Evolutionary conservation across 2,329 filamentous ascomycete genomes (phyloP).

Genomic region (Colletotrichum chlorophyti): DNA sequence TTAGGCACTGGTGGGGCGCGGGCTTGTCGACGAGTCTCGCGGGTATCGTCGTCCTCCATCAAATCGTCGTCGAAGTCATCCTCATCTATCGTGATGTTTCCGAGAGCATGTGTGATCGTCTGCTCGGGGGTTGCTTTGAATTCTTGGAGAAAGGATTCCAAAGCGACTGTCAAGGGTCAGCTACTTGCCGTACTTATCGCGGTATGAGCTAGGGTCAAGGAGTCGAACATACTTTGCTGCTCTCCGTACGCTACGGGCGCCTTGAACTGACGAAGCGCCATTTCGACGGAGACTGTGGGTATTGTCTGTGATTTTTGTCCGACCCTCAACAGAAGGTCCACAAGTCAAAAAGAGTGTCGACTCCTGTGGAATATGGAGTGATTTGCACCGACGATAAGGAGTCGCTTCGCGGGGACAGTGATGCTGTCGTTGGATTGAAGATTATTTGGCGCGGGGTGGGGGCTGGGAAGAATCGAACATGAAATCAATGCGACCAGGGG

Average conservation of each 20-base stretch:
- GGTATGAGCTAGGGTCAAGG: slow-evolving; percentile 20
- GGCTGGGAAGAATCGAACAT: slow-evolving; percentile 34
- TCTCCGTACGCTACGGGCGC: slow-evolving; percentile 85
- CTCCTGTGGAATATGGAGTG: too few species aligned
- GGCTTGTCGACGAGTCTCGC: slow-evolving; percentile 49
- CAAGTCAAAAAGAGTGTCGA: background rate
- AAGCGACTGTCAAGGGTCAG: slow-evolving; percentile 64
- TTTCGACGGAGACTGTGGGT: slow-evolving; percentile 46
- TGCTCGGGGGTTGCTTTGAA: slow-evolving; percentile 83
- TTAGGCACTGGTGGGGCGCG: slow-evolving; percentile 73
- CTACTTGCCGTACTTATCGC: slow-evolving; percentile 7
- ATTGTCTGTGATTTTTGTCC: background rate
- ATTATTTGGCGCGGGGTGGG: slow-evolving; percentile 27
- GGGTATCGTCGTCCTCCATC: slow-evolving; percentile 80
- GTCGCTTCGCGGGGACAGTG: background rate
- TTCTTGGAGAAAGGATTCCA: slow-evolving; percentile 84
- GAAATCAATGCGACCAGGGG: slow-evolving; percentile 31
- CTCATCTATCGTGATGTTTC: slow-evolving; percentile 85
- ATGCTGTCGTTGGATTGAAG: slow-evolving; percentile 16
- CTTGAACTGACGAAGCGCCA: slow-evolving; percentile 86
- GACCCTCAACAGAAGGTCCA: too few species aligned
- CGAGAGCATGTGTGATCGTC: slow-evolving; percentile 80
- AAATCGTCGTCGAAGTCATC: slow-evolving; percentile 90
- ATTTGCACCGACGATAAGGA: slow-evolving; percentile 6
- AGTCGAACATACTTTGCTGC: slow-evolving; percentile 73